A percentile compares a stretch with the other conserved stretches of the same genome.
Conservation (phyloP, 345 rosid genomes). For the Citrus sp. region DNA sequence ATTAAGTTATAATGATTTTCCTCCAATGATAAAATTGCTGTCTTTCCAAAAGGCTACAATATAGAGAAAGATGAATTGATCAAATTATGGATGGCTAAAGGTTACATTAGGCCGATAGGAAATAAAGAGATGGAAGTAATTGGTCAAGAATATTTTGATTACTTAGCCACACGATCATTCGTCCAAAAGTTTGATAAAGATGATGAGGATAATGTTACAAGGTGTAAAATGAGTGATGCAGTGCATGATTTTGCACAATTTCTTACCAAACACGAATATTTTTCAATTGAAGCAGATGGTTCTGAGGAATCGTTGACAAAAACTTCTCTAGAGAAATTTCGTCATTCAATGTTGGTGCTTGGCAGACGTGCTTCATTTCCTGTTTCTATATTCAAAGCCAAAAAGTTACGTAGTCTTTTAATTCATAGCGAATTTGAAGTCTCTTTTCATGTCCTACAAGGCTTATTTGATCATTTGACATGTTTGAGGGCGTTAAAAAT, state of each 20-base stretch:
- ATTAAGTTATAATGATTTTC: background rate
- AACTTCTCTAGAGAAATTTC: background rate
- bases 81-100: background rate
- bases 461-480: no score
- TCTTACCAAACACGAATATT: background rate
- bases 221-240: background rate
- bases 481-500: no score
- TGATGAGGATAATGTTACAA: no score
- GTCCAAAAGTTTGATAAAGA: background rate
- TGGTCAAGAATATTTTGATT: background rate
- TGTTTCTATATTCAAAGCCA: background rate
- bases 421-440: background rate
- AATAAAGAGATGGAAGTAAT: background rate
- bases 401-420: background rate
- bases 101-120: background rate
- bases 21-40: accelerated
- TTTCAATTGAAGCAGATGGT: background rate
- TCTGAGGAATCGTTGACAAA: no score
- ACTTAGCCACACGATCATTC: background rate
- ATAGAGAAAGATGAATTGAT: background rate
- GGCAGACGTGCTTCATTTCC: background rate
- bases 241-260: background rate
- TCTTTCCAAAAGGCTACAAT: background rate
- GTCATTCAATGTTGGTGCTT: background rate
- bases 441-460: no score